These are phyloP conservation scores for Hypericum perforatum DNA, from an alignment of 345 rosid species.

Conservation along the genomic window DNA sequence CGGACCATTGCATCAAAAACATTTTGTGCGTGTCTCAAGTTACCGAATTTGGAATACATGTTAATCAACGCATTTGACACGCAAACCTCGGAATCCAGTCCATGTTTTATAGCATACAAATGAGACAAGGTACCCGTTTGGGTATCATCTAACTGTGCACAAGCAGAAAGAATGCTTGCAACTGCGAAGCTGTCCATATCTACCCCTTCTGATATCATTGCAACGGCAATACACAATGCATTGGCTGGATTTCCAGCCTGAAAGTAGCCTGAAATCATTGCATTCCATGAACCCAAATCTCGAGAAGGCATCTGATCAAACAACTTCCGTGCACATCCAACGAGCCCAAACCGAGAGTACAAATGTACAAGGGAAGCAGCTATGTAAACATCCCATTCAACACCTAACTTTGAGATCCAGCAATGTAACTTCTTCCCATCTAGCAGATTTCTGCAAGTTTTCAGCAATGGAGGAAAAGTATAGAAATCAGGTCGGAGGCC, in stretches of 20 bases:
- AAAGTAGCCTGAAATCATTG: slow-evolving; percentile 77
- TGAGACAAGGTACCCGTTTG: slow-evolving; percentile 52
- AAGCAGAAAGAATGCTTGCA: slow-evolving; percentile 60
- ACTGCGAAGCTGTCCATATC: slow-evolving; percentile 59
- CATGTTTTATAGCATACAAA: slow-evolving; percentile 30
- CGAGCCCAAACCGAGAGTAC: slow-evolving; percentile 58
- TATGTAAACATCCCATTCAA: slow-evolving; percentile 50
- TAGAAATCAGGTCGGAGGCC: slow-evolving; percentile 54
- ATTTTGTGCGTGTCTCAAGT: slow-evolving; percentile 42
- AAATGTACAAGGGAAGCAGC: slow-evolving; percentile 61
- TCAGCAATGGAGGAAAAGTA: slow-evolving; percentile 64
- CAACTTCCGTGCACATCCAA: slow-evolving; percentile 37
- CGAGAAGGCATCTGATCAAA: slow-evolving; percentile 45
- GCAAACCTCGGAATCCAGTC: slow-evolving; percentile 41
- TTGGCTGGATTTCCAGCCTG: slow-evolving; percentile 50
- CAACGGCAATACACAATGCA: slow-evolving; percentile 43
- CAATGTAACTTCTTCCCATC: slow-evolving; percentile 65
- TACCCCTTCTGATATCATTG: slow-evolving; percentile 60
- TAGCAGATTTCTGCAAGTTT: slow-evolving; percentile 43
- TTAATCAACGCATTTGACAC: slow-evolving; percentile 72
- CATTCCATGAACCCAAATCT: slow-evolving; percentile 78
- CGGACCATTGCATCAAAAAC: slow-evolving; percentile 39
- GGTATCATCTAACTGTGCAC: slow-evolving; percentile 60
- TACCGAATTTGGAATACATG: slow-evolving; percentile 71
- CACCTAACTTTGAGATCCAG: slow-evolving; percentile 46